These are phyloP conservation scores for Spongiforma sp. DNA, from an alignment of 1,284 basidiomycete genomes.

Conservation along the genomic window DNA sequence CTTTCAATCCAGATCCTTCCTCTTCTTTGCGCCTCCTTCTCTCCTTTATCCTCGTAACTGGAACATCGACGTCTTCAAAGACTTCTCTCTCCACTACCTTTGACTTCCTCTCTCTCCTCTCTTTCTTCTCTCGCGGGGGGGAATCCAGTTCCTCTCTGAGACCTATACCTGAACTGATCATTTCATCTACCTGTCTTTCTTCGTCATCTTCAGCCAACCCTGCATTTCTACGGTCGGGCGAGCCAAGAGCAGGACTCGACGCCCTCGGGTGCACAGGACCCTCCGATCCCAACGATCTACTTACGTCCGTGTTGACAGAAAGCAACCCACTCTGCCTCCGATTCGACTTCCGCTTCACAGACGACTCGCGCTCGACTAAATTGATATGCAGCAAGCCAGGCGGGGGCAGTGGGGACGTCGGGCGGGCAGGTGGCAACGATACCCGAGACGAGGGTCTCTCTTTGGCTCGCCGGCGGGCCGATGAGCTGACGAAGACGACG, in stretches of 20 bases:
- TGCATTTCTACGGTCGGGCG: conserved; percentile 58
- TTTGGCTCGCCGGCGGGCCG: conserved; percentile 43
- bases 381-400: conserved; percentile 39
- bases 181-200: conserved; percentile 42
- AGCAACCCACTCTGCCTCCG: conserved; percentile 73
- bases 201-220: conserved; percentile 64
- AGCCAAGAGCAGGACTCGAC: conserved; percentile 70
- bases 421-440: conserved; percentile 11
- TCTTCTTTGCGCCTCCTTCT: conserved; percentile 48
- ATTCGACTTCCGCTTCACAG: conserved; percentile 55
- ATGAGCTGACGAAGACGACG: conserved; percentile 39
- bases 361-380: conserved; percentile 34
- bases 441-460: conserved; percentile 43
- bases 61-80: conserved; percentile 36
- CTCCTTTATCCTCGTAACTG: conserved; percentile 40
- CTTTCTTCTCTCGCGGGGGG: conserved; percentile 38
- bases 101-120: conserved; percentile 47
- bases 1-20: conserved; percentile 53
- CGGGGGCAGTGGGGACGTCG: conserved; percentile 38
- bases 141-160: conserved; percentile 24
- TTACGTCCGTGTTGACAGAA: conserved; percentile 36
- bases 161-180: conserved; percentile 20
- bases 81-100: conserved; percentile 39
- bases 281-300: conserved; percentile 29
- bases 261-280: conserved; percentile 52